Evolutionary conservation across 2,329 filamentous ascomycete species (phyloP), one percentile per base, ranked within the genome.

Genomic region (Sarocladiaceae sp.): DNA sequence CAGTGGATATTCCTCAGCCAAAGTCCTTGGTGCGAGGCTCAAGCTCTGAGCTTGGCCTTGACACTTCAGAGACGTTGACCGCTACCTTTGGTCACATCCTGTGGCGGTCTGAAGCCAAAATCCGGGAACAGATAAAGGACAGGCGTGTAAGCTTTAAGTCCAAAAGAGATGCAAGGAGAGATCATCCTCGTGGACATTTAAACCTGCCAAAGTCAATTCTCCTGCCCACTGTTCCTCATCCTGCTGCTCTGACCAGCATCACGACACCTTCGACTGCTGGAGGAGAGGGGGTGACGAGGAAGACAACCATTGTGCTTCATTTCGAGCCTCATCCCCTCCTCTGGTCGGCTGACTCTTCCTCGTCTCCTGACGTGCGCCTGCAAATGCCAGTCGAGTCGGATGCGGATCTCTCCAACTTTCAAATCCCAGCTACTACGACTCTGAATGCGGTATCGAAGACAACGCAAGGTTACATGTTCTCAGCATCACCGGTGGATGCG

Each of bases 71-170:
- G 33, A 48, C 31, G 6, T 12, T 43, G 7, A 15, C 27, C 20
- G 31, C 19, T 16, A 61, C 64, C 3, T 80, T 80, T 51, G 76
- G 76, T 15, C 69, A 74, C 44, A 49, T 78, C 26, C 64, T 80
- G 0, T 69, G 72, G 47, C 12, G 20, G 15, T 23, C 34, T 23
- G 18, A 24, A 5, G 3, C n/a, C 10, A 20, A 26, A 34, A 27
- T 13, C 21, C n/a, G n/a, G n/a, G n/a, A n/a, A n/a, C n/a, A n/a
- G n/a, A n/a, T n/a, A n/a, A n/a, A n/a, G n/a, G n/a, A n/a, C n/a
- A n/a, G n/a, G n/a, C n/a, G n/a, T n/a, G n/a, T n/a, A n/a, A n/a
- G n/a, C n/a, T n/a, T n/a, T n/a, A n/a, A n/a, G n/a, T n/a, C n/a
- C n/a, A n/a, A n/a, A n/a, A n/a, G n/a, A 7, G 13, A 47, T 15